These are phyloP conservation scores for Hygrophila difformis DNA, from an alignment of 257 asterid genomes.

Conservation along the genomic window DNA sequence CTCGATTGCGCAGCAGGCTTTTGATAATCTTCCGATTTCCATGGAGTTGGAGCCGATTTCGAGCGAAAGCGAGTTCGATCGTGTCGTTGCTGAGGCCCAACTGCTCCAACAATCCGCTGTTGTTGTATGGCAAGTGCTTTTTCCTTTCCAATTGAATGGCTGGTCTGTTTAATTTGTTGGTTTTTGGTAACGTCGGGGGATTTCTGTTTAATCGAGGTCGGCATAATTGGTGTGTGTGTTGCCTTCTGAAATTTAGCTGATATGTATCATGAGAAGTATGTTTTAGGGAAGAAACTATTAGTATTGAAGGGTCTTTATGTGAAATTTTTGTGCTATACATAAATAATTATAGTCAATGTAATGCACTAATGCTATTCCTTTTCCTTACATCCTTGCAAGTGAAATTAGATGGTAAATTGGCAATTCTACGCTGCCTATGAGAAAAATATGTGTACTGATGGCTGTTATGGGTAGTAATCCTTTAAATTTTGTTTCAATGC, in stretches of 20 bases:
- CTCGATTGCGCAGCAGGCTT: slow-evolving; percentile 27
- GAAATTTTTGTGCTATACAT: too few relatives aligned
- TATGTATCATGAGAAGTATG: neutral
- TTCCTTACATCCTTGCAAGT: too few relatives aligned
- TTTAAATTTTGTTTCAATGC: too few relatives aligned
- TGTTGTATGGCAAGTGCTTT: slow-evolving; percentile 45
- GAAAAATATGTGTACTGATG: too few relatives aligned
- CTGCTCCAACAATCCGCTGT: slow-evolving; percentile 51
- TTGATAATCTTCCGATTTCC: slow-evolving; percentile 43
- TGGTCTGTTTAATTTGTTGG: neutral
- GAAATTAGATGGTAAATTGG: too few relatives aligned
- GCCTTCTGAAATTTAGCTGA: slow-evolving; percentile 5
- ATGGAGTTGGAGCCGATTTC: slow-evolving; percentile 49
- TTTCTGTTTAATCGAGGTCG: neutral
- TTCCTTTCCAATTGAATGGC: neutral
- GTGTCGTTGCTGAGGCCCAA: slow-evolving; percentile 54
- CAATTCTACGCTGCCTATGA: too few relatives aligned
- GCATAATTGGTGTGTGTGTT: neutral
- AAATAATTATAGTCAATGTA: too few relatives aligned
- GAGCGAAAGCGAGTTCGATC: slow-evolving; percentile 63
- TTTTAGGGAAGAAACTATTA: too few relatives aligned
- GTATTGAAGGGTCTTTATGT: too few relatives aligned
- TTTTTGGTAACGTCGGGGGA: neutral
- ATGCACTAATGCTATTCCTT: too few relatives aligned
- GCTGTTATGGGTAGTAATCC: too few relatives aligned